Percentiles rank a stretch among this genome's conserved stretches.
phyloP scores from a whole-genome alignment of 768 basidiomycete genomes.

The Megacollybia marginata region DNA sequence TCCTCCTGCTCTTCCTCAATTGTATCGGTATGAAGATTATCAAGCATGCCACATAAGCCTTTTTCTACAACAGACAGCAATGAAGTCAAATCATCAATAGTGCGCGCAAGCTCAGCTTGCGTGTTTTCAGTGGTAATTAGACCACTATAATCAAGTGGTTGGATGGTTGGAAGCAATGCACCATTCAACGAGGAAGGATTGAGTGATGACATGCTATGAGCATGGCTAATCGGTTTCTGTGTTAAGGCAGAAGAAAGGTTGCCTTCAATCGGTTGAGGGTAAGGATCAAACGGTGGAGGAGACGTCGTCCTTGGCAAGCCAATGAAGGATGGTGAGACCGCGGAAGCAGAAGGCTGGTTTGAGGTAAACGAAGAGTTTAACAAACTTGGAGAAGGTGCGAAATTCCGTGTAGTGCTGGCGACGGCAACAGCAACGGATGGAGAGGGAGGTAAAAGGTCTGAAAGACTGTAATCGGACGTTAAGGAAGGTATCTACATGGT shows the following conservation, averaged over 20 bases:
- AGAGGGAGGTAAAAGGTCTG: slow-evolving; percentile 70
- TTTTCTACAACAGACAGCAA: slow-evolving; percentile 73
- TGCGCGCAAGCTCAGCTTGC: slow-evolving; percentile 62
- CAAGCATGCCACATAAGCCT: slow-evolving; percentile 64
- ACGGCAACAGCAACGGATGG: slow-evolving; percentile 38
- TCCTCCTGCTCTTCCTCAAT: slow-evolving; percentile 65
- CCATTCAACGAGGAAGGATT: slow-evolving; percentile 21
- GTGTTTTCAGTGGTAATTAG: slow-evolving; percentile 50
- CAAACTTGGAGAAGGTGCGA: slow-evolving; percentile 29
- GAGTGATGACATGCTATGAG: slow-evolving; percentile 22
- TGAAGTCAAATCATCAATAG: slow-evolving; percentile 65
- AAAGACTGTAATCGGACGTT: slow-evolving; percentile 59
- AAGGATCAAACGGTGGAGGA: slow-evolving; percentile 20
- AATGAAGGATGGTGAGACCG: slow-evolving; percentile 21
- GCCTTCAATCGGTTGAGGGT: slow-evolving; percentile 9
- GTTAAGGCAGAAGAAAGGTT: slow-evolving; percentile 16
- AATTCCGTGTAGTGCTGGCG: slow-evolving; percentile 22
- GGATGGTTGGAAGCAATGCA: slow-evolving; percentile 37
- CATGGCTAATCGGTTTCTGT: slow-evolving; percentile 17
- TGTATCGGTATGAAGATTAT: slow-evolving; percentile 38
- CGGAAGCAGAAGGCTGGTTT: slow-evolving; percentile 14
- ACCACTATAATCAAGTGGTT: slow-evolving; percentile 62
- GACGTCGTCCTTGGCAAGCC: slow-evolving; percentile 25
- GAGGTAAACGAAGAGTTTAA: slow-evolving; percentile 22
- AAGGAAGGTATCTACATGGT: slow-evolving; percentile 50